These are phyloP conservation scores for Luffa acutangula DNA, from an alignment of 306 rosid genomes.

Conservation along the genomic window DNA sequence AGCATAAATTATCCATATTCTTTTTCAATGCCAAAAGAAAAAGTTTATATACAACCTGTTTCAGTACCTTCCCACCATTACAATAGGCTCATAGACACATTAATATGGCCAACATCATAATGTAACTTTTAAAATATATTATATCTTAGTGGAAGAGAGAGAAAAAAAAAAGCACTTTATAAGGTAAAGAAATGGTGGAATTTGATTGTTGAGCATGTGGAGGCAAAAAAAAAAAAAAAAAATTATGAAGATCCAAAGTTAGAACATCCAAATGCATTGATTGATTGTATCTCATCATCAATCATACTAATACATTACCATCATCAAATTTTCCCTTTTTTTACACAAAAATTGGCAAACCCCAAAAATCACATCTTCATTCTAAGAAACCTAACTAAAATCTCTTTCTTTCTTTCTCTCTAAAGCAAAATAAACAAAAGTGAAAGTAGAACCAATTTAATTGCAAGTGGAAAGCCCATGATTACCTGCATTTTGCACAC, in stretches of 20 bases:
- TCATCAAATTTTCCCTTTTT: background rate
- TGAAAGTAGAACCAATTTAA: slow-evolving; percentile 29
- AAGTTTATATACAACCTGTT: background rate
- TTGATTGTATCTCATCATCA: background rate
- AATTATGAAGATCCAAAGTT: background rate
- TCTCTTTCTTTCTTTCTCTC: slow-evolving; percentile 11
- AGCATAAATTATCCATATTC: too few species aligned
- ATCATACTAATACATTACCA: background rate
- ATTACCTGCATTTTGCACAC: slow-evolving; percentile 49
- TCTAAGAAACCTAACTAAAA: background rate
- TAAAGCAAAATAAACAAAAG: slow-evolving; percentile 33
- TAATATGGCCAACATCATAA: slow-evolving; percentile 1
- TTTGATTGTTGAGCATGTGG: background rate
- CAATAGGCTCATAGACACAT: background rate
- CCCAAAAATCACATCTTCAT: background rate
- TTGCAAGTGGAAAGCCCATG: slow-evolving; percentile 35
- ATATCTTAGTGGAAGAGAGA: background rate
- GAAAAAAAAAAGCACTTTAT: background rate
- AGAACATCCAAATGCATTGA: background rate
- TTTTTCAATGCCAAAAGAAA: background rate
- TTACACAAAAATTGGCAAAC: background rate
- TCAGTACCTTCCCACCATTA: background rate
- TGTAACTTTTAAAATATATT: background rate
- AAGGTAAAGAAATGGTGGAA: background rate
- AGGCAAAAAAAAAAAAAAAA: background rate